Conservation (phyloP, 2,329 filamentous ascomycete genomes). For the Gremmenia infestans region DNA sequence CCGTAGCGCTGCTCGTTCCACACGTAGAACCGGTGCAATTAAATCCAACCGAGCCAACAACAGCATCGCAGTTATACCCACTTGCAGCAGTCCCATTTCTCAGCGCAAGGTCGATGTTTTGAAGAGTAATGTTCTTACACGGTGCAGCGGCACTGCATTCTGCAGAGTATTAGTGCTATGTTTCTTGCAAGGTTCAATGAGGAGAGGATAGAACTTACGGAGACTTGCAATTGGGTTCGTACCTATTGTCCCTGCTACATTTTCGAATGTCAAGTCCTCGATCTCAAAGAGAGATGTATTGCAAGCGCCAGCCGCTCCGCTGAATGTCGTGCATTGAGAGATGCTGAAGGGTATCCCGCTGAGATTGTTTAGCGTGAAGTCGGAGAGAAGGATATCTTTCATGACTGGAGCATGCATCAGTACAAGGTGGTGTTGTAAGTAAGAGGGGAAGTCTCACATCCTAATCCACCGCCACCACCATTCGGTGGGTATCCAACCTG, state of each 20-base stretch:
- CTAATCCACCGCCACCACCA: conserved; percentile 52
- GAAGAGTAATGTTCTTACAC: conserved; percentile 12
- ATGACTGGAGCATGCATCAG: not conserved
- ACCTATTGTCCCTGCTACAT: conserved; percentile 18
- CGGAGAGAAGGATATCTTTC: conserved; percentile 30
- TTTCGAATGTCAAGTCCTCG: conserved; percentile 26
- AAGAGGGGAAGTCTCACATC: conserved; percentile 27
- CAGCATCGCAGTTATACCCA: not conserved
- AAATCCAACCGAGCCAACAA: not conserved
- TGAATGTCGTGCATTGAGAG: conserved; percentile 36
- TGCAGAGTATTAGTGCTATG: not conserved
- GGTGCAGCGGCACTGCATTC: conserved; percentile 31
- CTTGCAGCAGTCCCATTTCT: not conserved
- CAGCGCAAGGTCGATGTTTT: not conserved
- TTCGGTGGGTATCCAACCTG: conserved; percentile 49
- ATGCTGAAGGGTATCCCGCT: conserved; percentile 32
- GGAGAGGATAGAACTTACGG: no score
- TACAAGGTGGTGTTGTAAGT: not conserved
- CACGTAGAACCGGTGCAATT: not conserved
- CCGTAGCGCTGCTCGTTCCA: not conserved
- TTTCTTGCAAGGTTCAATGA: no score
- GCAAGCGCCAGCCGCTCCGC: conserved; percentile 33
- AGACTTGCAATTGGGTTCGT: conserved; percentile 15
- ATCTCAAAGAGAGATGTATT: conserved; percentile 37
- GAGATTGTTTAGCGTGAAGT: conserved; percentile 29